phyloP scores from a whole-genome alignment of 2,329 filamentous ascomycete species.

The Tolypocladium ophioglossoides region DNA sequence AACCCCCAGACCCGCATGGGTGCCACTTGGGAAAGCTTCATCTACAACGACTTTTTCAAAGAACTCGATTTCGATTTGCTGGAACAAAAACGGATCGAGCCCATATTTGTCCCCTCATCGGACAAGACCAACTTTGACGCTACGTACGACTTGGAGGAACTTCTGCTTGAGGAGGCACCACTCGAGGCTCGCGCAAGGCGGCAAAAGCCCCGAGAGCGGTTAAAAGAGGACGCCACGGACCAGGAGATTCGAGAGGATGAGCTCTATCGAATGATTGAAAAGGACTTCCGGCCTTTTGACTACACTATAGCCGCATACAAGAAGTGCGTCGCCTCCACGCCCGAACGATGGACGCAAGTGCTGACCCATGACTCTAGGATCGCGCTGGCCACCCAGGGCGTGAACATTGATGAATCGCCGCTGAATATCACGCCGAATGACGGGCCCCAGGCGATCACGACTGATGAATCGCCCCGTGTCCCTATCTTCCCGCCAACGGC shows the following conservation, averaged over 20 bases:
- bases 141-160: conserved; percentile 91
- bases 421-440: conserved; percentile 1
- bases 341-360: neutral
- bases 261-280: conserved; percentile 87
- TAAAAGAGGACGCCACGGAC: conserved; percentile 89
- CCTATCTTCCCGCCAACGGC: conserved; percentile 12
- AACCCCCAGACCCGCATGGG: conserved; percentile 76
- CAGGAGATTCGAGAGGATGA: conserved; percentile 94
- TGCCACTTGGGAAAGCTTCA: conserved; percentile 77
- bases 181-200: conserved; percentile 84
- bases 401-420: conserved; percentile 7
- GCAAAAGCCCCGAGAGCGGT: conserved; percentile 83
- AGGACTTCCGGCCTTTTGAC: conserved; percentile 88
- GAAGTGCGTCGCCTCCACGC: conserved; percentile 39
- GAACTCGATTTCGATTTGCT: conserved; percentile 74
- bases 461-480: conserved; percentile 35
- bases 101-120: conserved; percentile 84
- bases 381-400: conserved; percentile 17
- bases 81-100: conserved; percentile 78
- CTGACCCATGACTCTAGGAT: conserved; percentile 22
- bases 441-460: conserved; percentile 37
- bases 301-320: conserved; percentile 77
- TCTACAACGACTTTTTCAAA: conserved; percentile 80
- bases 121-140: conserved; percentile 99
- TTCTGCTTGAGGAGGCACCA: conserved; percentile 88